phyloP scores from a whole-genome alignment of 1,284 basidiomycete genomes.

The Porodaedalea pini region DNA sequence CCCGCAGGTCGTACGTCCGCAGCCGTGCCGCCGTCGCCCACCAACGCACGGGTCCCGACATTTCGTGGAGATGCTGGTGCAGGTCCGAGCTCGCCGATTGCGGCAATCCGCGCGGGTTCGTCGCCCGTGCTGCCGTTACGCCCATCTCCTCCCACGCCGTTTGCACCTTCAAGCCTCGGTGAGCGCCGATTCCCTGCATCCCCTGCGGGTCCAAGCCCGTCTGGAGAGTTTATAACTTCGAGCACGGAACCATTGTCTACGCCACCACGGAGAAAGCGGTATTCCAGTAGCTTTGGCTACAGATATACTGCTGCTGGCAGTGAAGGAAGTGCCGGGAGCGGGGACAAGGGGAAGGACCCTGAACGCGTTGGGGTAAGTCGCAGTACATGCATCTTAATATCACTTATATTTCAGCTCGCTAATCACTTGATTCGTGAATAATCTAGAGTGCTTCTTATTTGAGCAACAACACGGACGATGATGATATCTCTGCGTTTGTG shows the following conservation, averaged over 20 bases:
- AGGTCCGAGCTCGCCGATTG: constrained; percentile 5
- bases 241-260: constrained; percentile 14
- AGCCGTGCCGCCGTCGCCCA: constrained; percentile 13
- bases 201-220: constrained; percentile 10
- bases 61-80: constrained; percentile 12
- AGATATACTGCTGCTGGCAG: constrained; percentile 47
- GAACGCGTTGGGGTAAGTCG: constrained; percentile 34
- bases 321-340: constrained; percentile 40
- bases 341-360: constrained; percentile 33
- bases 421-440: background rate
- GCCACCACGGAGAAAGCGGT: constrained; percentile 31
- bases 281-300: constrained; percentile 70
- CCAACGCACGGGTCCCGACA: background rate
- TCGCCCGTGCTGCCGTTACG: constrained; percentile 33
- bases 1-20: constrained; percentile 8
- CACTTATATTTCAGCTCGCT: background rate
- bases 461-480: constrained; percentile 57
- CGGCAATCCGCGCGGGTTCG: constrained; percentile 30
- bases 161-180: constrained; percentile 46
- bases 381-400: background rate
- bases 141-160: constrained; percentile 40
- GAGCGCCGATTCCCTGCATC: constrained; percentile 36
- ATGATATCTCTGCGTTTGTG: constrained; percentile 72
- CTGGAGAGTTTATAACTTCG: constrained; percentile 4
- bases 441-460: constrained; percentile 43